These are phyloP conservation scores for Rugonectria rugulosa DNA, from an alignment of 2,329 filamentous ascomycete species.

Conservation along the genomic window DNA sequence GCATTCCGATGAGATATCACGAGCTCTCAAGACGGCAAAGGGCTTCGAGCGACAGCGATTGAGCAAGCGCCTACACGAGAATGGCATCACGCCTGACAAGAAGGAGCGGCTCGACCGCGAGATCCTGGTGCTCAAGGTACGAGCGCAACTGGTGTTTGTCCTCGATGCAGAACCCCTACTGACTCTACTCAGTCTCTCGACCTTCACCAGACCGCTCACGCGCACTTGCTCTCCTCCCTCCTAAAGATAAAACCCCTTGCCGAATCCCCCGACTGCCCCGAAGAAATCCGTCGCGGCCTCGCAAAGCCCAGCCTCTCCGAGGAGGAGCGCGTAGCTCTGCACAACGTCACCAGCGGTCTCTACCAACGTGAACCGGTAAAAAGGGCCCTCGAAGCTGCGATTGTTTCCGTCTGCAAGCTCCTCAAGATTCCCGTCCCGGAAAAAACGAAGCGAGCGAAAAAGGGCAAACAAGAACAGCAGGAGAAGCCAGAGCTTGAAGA, in stretches of 20 bases:
- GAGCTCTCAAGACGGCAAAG: slow-evolving; percentile 75
- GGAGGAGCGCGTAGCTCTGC: slow-evolving; percentile 59
- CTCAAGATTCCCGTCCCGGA: slow-evolving; percentile 58
- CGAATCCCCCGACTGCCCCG: slow-evolving; percentile 58
- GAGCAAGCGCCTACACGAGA: slow-evolving; percentile 63
- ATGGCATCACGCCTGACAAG: slow-evolving; percentile 56
- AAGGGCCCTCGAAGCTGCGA: slow-evolving; percentile 56
- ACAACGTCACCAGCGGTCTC: slow-evolving; percentile 67
- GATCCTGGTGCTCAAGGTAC: slow-evolving; percentile 61
- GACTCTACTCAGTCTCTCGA: slow-evolving; percentile 58
- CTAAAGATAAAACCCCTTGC: slow-evolving; percentile 62
- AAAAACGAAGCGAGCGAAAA: slow-evolving; percentile 43
- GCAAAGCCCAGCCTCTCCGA: slow-evolving; percentile 60
- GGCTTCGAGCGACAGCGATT: slow-evolving; percentile 82
- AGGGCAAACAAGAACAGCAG: slow-evolving; percentile 43
- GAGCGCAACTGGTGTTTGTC: background rate
- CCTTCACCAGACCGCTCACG: slow-evolving; percentile 63
- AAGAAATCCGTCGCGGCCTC: slow-evolving; percentile 54
- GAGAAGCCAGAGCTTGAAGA: slow-evolving; percentile 37
- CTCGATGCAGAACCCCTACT: too few species aligned
- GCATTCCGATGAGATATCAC: slow-evolving; percentile 66
- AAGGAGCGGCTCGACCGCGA: slow-evolving; percentile 69
- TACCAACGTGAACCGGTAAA: slow-evolving; percentile 62
- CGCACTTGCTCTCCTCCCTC: slow-evolving; percentile 63
- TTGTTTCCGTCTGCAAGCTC: slow-evolving; percentile 57